Evolutionary conservation across 1,284 basidiomycete species (phyloP).

Genomic region (Somion occarium): DNA sequence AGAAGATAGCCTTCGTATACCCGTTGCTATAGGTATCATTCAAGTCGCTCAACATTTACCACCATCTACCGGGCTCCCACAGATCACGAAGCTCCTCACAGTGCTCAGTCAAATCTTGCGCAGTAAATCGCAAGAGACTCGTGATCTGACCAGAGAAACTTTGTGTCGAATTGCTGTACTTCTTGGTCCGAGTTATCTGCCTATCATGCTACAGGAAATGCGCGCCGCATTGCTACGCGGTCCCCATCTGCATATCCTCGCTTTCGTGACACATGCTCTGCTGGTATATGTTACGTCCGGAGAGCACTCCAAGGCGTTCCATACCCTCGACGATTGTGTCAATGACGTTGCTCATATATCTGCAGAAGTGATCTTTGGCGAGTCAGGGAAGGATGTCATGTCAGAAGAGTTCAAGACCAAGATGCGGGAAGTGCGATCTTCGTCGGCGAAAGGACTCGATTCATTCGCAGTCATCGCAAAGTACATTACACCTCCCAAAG

Average conservation of each 20-base stretch:
- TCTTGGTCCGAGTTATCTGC: constrained; percentile 75
- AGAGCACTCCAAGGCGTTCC: constrained; percentile 49
- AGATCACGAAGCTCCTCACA: constrained; percentile 79
- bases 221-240: constrained; percentile 83
- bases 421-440: constrained; percentile 84
- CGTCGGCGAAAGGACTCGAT: constrained; percentile 78
- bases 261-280: constrained; percentile 81
- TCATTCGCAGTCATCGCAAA: constrained; percentile 81
- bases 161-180: constrained; percentile 78
- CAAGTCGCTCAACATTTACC: constrained; percentile 85
- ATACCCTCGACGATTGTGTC: constrained; percentile 74
- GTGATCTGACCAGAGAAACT: constrained; percentile 85
- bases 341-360: constrained; percentile 78
- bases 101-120: constrained; percentile 85
- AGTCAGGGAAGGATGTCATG: constrained; percentile 87
- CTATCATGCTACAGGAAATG: constrained; percentile 76
- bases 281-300: constrained; percentile 74
- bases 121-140: constrained; percentile 90
- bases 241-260: constrained; percentile 91
- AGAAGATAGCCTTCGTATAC: constrained; percentile 84
- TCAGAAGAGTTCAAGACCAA: constrained; percentile 93
- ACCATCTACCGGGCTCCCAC: constrained; percentile 56
- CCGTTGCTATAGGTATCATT: constrained; percentile 85
- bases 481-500: constrained; percentile 68
- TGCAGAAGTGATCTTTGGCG: constrained; percentile 92